Evolutionary conservation across 805 yeast species (phyloP).

Genomic region (Cyberlindnera veronae): DNA sequence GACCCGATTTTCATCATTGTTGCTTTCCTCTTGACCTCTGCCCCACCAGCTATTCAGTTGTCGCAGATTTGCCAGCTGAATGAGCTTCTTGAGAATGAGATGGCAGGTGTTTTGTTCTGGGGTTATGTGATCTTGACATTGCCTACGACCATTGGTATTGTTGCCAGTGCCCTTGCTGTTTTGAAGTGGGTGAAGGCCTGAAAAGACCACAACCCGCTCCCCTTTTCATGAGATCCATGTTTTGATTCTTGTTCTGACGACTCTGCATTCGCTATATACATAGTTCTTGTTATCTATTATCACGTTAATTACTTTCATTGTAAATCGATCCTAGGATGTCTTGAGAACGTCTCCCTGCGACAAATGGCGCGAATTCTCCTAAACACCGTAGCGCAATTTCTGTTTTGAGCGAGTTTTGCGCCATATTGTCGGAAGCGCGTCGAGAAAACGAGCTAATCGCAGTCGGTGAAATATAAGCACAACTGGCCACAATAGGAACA

Average conservation of each 20-base stretch:
- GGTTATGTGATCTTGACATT: constrained; percentile 74
- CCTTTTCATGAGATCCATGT: no score
- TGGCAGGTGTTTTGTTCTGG: constrained; percentile 81
- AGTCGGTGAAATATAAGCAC: constrained; percentile 16
- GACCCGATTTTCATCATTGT: constrained; percentile 81
- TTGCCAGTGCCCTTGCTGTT: constrained; percentile 56
- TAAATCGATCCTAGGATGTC: no score
- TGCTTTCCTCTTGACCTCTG: constrained; percentile 67
- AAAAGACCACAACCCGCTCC: no score
- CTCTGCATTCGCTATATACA: no score
- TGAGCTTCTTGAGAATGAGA: constrained; percentile 71
- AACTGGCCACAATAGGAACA: no score
- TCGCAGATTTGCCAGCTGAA: constrained; percentile 79
- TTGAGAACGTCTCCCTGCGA: no score
- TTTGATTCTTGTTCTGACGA: no score
- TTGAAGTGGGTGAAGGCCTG: constrained; percentile 44
- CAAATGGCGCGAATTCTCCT: background rate
- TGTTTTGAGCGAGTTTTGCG: constrained; percentile 1
- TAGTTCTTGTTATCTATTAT: no score
- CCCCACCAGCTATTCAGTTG: constrained; percentile 83
- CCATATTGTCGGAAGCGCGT: constrained; percentile 6
- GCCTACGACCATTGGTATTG: constrained; percentile 72
- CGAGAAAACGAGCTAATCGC: constrained; percentile 18
- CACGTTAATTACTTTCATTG: no score
- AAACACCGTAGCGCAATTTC: constrained; percentile 1